Conservation (phyloP, 495 filamentous ascomycete genomes). For the Aspergillus incahuasiensis region DNA sequence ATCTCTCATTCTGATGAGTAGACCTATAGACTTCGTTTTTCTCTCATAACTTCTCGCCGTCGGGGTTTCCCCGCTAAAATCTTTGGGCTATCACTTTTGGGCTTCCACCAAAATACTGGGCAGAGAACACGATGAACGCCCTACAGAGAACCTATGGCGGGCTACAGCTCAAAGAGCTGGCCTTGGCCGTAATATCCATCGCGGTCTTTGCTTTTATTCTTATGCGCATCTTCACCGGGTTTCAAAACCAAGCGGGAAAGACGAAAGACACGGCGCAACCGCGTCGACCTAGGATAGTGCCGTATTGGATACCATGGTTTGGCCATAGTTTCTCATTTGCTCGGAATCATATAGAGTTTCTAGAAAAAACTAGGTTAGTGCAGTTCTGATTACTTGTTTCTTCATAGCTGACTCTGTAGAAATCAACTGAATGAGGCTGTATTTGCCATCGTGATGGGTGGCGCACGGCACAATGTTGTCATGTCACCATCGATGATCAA, state of each 20-base stretch:
- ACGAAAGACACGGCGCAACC: constrained; percentile 15
- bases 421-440: constrained; percentile 41
- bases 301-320: constrained; percentile 58
- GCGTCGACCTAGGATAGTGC: constrained; percentile 36
- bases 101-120: background rate
- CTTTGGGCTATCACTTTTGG: background rate
- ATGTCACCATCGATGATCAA: constrained; percentile 47
- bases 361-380: constrained; percentile 39
- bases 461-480: constrained; percentile 46
- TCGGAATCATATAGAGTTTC: constrained; percentile 39
- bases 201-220: constrained; percentile 14
- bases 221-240: constrained; percentile 38
- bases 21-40: background rate
- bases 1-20: background rate
- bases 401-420: constrained; percentile 14
- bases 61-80: background rate
- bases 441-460: constrained; percentile 49
- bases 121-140: background rate
- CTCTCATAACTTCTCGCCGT: background rate
- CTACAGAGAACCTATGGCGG: background rate
- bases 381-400: background rate
- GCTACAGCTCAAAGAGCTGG: background rate
- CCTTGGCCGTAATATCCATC: constrained; percentile 15
- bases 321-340: constrained; percentile 50
- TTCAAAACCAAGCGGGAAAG: constrained; percentile 27